phyloP scores from a whole-genome alignment of 75 land plant genomes.

The Cupressus sempervirens region DNA sequence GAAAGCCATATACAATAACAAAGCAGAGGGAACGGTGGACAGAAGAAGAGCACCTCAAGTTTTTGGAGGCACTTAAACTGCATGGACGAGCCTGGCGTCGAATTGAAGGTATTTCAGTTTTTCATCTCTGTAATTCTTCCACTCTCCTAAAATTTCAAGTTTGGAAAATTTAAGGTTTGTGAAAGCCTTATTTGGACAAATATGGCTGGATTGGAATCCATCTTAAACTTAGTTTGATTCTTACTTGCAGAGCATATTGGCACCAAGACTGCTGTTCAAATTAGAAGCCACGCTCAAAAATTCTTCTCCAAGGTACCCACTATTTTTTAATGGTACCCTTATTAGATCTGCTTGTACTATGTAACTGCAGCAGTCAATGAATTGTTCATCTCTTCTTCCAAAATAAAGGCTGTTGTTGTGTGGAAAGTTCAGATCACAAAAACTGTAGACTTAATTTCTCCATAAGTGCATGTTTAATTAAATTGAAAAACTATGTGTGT shows the following conservation, averaged over 20 bases:
- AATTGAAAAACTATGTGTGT: no score
- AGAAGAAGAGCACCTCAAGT: conserved; percentile 75
- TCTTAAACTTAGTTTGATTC: neutral
- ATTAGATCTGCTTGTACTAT: neutral
- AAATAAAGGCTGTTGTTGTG: neutral
- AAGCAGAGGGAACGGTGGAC: conserved; percentile 86
- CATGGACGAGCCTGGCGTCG: conserved; percentile 74
- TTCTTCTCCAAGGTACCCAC: conserved; percentile 70
- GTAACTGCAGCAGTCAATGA: conserved; percentile 1
- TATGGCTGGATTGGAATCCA: neutral
- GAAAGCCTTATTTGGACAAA: neutral
- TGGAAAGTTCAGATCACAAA: neutral
- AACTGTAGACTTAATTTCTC: neutral
- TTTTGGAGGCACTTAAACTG: conserved; percentile 71
- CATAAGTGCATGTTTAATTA: no score
- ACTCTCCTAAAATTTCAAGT: neutral
- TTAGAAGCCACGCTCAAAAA: conserved; percentile 88
- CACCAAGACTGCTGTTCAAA: conserved; percentile 89
- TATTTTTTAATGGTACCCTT: neutral
- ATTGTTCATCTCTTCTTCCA: neutral
- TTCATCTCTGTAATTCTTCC: neutral
- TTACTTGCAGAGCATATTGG: conserved; percentile 67
- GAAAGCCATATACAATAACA: conserved; percentile 80
- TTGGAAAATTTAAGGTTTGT: neutral
- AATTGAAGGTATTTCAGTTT: conserved; percentile 45